Evolutionary conservation across 768 basidiomycete genomes (phyloP), one percentile per base, ranked within the genome.

Genomic region (Boletus fagicola): DNA sequence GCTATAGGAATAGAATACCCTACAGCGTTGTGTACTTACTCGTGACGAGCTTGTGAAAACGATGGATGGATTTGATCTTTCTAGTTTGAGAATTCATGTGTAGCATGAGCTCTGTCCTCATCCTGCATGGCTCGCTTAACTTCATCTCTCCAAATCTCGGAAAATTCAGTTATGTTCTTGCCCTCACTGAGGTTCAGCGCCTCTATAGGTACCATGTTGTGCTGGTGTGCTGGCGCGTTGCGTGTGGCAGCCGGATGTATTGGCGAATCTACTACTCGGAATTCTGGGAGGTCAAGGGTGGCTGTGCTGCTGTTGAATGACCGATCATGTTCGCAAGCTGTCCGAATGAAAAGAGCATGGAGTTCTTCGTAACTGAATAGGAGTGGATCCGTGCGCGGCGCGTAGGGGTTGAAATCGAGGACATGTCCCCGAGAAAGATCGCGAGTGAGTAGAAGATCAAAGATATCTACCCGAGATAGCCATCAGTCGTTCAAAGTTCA

Each of bases 141-240:
- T 58, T 83, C 78, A 22, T 84, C 78, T 65, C 80, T 76, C 85
- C 84, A 88, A 11, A 76, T 68, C 18, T 83, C 78, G 4, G 87
- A 83, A 70, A 97, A 97, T 51, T 88, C 87, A 26, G 81, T 77
- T 24, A 93, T 81, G 60, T 80, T 81, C 49, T 80, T 77, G 4
- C 94, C 95, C 49, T 80, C 81, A 63, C 92, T 87, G 65, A 97
- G 70, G 49, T 78, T 80, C n/a, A 96, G 74, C 4, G 90, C 91
- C 65, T 98, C 95, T 48, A 93, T 80, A 10, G 95, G 96, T 33
- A 95, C 78, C 87, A 94, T 95, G 65, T 94, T 96, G 70, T 91
- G 90, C 62, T 88, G 88, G 67, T 90, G 76, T 1, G 80, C 75
- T 2, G 95, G 95, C 2, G 86, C 83, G 59, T 85, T 90, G 36